Evolutionary conservation across 2,329 filamentous ascomycete genomes (phyloP).

Genomic region (Clonostachys sp.): DNA sequence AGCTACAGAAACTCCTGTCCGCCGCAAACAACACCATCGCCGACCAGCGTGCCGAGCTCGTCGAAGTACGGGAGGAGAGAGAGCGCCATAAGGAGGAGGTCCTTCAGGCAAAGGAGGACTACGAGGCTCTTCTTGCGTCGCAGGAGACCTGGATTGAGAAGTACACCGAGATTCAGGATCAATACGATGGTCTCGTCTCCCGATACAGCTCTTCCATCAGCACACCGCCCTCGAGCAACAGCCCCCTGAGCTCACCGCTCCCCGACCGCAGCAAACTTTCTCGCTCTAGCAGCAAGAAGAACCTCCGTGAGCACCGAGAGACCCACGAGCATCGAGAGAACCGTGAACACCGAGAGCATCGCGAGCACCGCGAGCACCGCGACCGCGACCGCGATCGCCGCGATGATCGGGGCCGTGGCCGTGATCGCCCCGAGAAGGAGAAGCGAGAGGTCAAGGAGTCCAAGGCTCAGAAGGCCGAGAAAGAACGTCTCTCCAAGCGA

Average conservation of each 20-base stretch:
- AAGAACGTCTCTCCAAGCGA: conserved; percentile 27
- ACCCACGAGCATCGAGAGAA: conserved; percentile 7
- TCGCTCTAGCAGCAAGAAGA: conserved; percentile 17
- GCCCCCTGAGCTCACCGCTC: conserved; percentile 10
- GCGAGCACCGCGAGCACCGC: conserved; percentile 10
- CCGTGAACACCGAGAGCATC: conserved; percentile 11
- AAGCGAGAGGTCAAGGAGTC: conserved; percentile 15
- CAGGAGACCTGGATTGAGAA: conserved; percentile 1
- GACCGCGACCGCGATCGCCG: conserved; percentile 8
- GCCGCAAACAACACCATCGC: conserved; percentile 8
- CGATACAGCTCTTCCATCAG: conserved; percentile 16
- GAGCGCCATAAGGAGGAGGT: conserved; percentile 10
- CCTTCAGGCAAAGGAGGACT: conserved; percentile 17
- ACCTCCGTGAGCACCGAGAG: conserved; percentile 15
- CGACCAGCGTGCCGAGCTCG: not conserved
- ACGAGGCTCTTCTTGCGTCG: conserved; percentile 13
- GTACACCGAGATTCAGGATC: conserved; percentile 16
- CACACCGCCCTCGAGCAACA: conserved; percentile 6
- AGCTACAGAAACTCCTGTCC: conserved; percentile 19
- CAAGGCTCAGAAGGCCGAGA: conserved; percentile 21
- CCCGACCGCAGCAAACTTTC: conserved; percentile 18
- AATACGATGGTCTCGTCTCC: conserved; percentile 19
- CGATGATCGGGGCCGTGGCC: conserved; percentile 5
- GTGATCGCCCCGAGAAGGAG: conserved; percentile 8
- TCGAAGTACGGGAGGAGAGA: conserved; percentile 13